phyloP scores from a whole-genome alignment of 257 asterid species.

The Dorcoceras hygrometricum region DNA sequence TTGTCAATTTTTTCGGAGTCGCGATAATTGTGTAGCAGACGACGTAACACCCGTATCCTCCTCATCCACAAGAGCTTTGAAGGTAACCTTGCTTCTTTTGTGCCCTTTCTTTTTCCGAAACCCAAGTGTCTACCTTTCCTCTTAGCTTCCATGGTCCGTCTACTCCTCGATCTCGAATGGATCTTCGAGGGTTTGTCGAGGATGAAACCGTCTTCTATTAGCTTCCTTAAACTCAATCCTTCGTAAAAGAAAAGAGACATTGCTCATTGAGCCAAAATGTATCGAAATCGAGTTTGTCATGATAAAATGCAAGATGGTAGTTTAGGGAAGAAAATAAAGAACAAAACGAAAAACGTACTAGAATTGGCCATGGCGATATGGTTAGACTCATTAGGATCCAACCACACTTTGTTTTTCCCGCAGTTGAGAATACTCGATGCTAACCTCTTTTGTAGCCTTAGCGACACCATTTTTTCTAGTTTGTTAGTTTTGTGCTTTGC shows the following conservation, averaged over 20 bases:
- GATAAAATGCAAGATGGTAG: neutral
- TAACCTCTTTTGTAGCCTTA: constrained; percentile 29
- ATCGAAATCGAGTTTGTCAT: too few relatives aligned
- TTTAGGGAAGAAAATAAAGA: neutral
- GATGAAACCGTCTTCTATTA: constrained; percentile 21
- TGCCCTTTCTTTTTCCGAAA: constrained; percentile 65
- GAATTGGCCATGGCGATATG: constrained; percentile 34
- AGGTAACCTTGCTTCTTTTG: constrained; percentile 71
- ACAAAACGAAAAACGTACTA: constrained; percentile 11
- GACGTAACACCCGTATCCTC: constrained; percentile 60
- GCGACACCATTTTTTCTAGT: constrained; percentile 23
- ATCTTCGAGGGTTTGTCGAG: neutral
- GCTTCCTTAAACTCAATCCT: constrained; percentile 27
- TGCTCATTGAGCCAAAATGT: too few relatives aligned
- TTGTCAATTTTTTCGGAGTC: constrained; percentile 62
- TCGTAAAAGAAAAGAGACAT: neutral
- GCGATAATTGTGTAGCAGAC: constrained; percentile 59
- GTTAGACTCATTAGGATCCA: constrained; percentile 32
- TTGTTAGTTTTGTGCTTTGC: neutral
- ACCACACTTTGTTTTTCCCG: constrained; percentile 33
- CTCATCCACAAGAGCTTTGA: constrained; percentile 68
- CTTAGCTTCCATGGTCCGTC: constrained; percentile 7
- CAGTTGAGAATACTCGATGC: constrained; percentile 28
- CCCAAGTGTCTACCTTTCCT: constrained; percentile 17
- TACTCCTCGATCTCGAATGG: constrained; percentile 4